Evolutionary conservation across 2,329 filamentous ascomycete species (phyloP), one percentile per base, ranked within the genome.

Genomic region (Ophiostoma australiae): DNA sequence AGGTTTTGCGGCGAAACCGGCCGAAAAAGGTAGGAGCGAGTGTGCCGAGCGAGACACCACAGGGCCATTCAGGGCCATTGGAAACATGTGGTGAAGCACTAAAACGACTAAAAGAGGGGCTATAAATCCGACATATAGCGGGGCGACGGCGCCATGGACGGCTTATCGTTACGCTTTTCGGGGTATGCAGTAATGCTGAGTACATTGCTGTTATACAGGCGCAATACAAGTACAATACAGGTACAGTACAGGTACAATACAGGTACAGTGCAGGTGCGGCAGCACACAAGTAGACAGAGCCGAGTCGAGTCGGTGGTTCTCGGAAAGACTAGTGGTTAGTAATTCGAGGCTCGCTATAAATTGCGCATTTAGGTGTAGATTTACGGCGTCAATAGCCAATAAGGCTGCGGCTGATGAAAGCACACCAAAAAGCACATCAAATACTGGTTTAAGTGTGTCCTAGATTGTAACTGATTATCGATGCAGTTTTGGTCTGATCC

Each of bases 361-460:
- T 23, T 58, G 58, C 20, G 44, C 37, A 39, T 27, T 58, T 35
- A 44, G 48, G 58, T 63, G 58, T 20, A 31, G 58, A 63, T 63
- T 33, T 41, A 35, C 65, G 65, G 65, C 65, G 35, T 13, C 5
- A 68, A 52, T 35, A 39, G 37, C 69, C 69, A 70, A 70, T 70
- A n/a, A 61, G 69, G 35, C 63, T 5, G 35, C n/a, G 7, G 65
- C n/a, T 37, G 48, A 61, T 70, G 23, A 58, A 68, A 41, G 39
- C 39, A 41, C 7, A 41, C 8, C 10, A 41, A 39, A 11, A 23
- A 17, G 44, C 15, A 55, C n/a, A 3, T 13, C 13, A 27, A 31
- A 27, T 58, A 48, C 23, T 58, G 52, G 23, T 20, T 48, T 17
- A 3, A 4, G 6, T 20, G 5, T 48, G 17, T n/a, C n/a, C 37